Base-by-base conservation (phyloP, 179 eudicot species). In the Beta corolliflora region DNA sequence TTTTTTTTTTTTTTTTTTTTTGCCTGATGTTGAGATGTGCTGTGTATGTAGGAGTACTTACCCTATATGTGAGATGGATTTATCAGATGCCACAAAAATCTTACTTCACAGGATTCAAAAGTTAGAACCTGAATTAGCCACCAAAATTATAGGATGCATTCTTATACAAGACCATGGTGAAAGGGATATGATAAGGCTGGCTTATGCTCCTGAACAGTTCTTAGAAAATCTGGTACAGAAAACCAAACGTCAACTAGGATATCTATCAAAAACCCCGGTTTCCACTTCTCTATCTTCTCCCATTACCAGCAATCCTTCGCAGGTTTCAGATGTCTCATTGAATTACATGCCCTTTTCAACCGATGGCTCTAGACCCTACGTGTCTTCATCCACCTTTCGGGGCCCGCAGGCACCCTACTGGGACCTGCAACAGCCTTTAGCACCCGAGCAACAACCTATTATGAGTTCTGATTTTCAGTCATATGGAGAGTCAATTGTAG, bases 111-210 rank as follows among this genome's bases (percentile, higher is more conserved):
- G 92, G 80, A 91, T 94, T 66, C 77, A 86, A 46, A 82, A 85
- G 71, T 54, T 94, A 21, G 97, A 92, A 79, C 91, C 95, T 3
- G 90, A 91, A 80, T 69, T 80, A 46, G 87, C 91, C 2, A 87
- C 81, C 45, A 88, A 92, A 86, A 91, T 92, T 7, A 82, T 90
- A 63, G 95, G 95, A 11, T 85, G 84, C 71, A 83, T 94, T 45
- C 89, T 89, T 29, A 78, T 91, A 53, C 88, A 85, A 81, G 88
- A 85, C 73, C 77, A 81, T 46, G 85, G 86, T 19, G 90, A 87
- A 16, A 55, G 86, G 54, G 91, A 92, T 50, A 81, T 95, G 90
- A 90, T 93, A 56, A 84, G 94, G 5, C 80, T 92, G 59, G 95
- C 98, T 6, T 87, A 79, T 63, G 92, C 94, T 2, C 95, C 99